Percentiles rank a stretch among this genome's conserved stretches.
Conservation (phyloP, 2,329 filamentous ascomycete species). For the Alternaria novae-zelandiae region DNA sequence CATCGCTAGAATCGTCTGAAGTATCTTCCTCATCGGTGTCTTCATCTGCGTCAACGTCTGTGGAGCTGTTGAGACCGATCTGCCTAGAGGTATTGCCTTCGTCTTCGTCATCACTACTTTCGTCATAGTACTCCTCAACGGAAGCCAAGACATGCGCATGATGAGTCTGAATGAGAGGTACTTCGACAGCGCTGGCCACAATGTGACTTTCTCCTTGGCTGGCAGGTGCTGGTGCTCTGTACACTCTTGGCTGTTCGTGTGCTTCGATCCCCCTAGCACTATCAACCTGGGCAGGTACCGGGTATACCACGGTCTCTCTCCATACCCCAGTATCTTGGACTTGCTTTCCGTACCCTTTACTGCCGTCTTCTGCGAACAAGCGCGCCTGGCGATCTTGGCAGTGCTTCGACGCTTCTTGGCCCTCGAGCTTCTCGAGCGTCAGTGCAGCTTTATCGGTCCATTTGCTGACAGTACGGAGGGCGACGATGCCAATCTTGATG, state of each 20-base stretch:
- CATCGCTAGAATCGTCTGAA: background rate
- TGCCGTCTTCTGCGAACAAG: background rate
- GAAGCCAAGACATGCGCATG: background rate
- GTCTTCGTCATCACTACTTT: background rate
- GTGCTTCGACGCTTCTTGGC: background rate
- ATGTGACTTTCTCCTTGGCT: background rate
- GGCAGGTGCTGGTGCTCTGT: background rate
- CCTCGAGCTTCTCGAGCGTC: conserved; percentile 6
- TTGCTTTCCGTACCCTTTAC: background rate
- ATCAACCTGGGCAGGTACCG: background rate
- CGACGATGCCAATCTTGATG: background rate
- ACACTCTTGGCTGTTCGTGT: background rate
- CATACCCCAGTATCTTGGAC: background rate
- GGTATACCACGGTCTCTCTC: background rate
- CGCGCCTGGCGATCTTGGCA: background rate
- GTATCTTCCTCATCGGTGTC: background rate
- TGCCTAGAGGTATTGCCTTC: background rate
- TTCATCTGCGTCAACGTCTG: background rate
- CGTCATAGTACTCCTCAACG: background rate
- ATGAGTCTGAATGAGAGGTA: background rate
- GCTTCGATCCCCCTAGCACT: background rate
- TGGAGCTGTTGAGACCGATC: background rate
- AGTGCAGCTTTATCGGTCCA: conserved; percentile 7
- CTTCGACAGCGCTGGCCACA: no score
- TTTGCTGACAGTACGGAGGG: conserved; percentile 1